A percentile compares a stretch with the other conserved stretches of the same genome.
Evolutionary conservation across 2,329 filamentous ascomycete genomes (phyloP).

Genomic region (Chalaropsis ovoidea): DNA sequence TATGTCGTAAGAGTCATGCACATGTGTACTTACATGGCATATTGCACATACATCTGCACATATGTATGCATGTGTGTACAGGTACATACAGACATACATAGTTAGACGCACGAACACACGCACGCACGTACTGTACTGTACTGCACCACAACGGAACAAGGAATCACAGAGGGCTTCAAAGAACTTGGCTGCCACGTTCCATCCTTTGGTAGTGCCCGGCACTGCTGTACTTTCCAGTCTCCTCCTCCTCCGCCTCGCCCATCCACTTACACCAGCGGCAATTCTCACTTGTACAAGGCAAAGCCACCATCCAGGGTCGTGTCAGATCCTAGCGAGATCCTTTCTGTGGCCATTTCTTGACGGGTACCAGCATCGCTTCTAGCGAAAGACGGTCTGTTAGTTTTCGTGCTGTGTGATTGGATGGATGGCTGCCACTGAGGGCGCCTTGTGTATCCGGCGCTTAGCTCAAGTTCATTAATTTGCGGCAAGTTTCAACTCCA

Average conservation of each 20-base stretch:
- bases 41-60: neutral
- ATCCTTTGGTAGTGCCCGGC: neutral
- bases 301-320: neutral
- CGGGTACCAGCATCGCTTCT: neutral
- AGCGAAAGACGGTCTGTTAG: conserved; percentile 6
- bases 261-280: conserved; percentile 8
- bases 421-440: neutral
- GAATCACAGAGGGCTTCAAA: neutral
- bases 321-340: conserved; percentile 1
- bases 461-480: conserved; percentile 8
- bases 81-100: neutral
- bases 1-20: neutral
- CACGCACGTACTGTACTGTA: neutral
- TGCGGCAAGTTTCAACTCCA: neutral
- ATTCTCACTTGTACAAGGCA: neutral
- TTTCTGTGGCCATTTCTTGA: neutral
- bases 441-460: conserved; percentile 6
- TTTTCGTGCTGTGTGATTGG: conserved; percentile 10
- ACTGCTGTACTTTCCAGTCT: neutral
- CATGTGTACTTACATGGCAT: neutral
- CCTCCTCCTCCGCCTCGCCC: neutral
- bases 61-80: conserved; percentile 5
- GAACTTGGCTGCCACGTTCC: neutral
- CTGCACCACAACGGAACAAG: neutral
- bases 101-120: neutral